phyloP scores from a whole-genome alignment of 306 rosid genomes.

The Comarum palustre region DNA sequence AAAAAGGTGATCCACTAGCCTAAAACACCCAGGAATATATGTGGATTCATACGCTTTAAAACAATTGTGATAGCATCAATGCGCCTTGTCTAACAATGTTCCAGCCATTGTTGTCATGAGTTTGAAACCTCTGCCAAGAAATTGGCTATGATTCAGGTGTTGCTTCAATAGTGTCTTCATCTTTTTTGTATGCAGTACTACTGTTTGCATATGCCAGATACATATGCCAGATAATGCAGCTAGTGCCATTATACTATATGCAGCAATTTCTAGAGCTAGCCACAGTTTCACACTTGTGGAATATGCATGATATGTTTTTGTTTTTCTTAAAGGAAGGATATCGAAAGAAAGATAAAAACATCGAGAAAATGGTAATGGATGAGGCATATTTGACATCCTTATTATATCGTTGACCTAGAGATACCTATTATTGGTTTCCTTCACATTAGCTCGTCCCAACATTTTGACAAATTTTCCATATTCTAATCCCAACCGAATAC shows the following conservation, averaged over 20 bases:
- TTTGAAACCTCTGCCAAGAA: not conserved
- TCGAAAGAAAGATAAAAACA: not conserved
- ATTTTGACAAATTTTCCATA: not conserved
- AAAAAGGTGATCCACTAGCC: conserved; percentile 16
- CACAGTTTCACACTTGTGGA: not conserved
- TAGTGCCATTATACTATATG: not conserved
- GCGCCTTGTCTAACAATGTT: conserved; percentile 12
- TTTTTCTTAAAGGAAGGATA: not conserved
- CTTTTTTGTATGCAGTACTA: not conserved
- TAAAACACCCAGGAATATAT: conserved; percentile 17
- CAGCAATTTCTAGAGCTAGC: not conserved
- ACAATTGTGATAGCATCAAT: not conserved
- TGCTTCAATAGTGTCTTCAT: not conserved
- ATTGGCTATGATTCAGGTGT: conserved; percentile 9
- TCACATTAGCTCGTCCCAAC: not conserved
- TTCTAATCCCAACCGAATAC: not conserved
- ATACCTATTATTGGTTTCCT: not conserved
- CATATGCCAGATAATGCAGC: not conserved
- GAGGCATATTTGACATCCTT: not conserved
- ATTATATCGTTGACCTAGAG: not conserved
- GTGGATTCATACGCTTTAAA: not conserved
- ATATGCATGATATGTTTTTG: not conserved
- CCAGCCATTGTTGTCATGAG: not conserved
- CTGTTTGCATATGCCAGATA: not conserved
- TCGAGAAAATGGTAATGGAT: not conserved